Base-by-base conservation (phyloP, 2,329 filamentous ascomycete species). In the Pseudogymnoascus sp. region DNA sequence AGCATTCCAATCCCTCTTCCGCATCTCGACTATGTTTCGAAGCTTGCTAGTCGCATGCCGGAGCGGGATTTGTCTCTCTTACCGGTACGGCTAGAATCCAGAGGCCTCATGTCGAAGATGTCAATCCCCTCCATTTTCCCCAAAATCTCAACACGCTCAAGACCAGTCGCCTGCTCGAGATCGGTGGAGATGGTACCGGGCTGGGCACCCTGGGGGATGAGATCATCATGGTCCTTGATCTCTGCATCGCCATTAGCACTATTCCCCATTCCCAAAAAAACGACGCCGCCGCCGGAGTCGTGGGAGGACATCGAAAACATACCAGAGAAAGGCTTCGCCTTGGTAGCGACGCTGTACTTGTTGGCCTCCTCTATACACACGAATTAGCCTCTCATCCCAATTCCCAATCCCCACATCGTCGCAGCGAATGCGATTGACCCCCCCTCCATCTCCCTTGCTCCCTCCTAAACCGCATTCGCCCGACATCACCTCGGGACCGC, bases 121-220 rank as follows among this genome's bases (percentile, higher is more conserved):
- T 99, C 95, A 73, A 97, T 82, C 70, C 95, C 93, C 83, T 97
- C 91, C 89, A 97, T 96, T 87, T 99, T 99, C 80, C 95, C 95
- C 77, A 99, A 84, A 74, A 99, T 95, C 81, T 99, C 95, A 72
- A 99, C 86, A 86, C 95, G 93, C 84, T 99, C 95, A 66, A 97
- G 84, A 90, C 95, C 95, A 72, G 95, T 97, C 66, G 95, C 81
- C 79, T 99, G 95, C 78, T 97, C 92, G 76, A 96, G 79, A 79
- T 99, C 95, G 80, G 91, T 96, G 70, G 95, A 91, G 70, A 99
- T 82, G 76, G 89, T 90, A 75, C 95, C 93, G 68, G 86, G 80
- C 72, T 84, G 78, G 72, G 89, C 92, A 81, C 95, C 95, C 36
- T 91, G 90, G 68, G 89, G 85, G 69, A 96, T 71, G 65, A 99